Percentiles rank a stretch among this genome's conserved stretches.
phyloP scores from a whole-genome alignment of 2,329 filamentous ascomycete species.

The Macrophomina phaseolina region DNA sequence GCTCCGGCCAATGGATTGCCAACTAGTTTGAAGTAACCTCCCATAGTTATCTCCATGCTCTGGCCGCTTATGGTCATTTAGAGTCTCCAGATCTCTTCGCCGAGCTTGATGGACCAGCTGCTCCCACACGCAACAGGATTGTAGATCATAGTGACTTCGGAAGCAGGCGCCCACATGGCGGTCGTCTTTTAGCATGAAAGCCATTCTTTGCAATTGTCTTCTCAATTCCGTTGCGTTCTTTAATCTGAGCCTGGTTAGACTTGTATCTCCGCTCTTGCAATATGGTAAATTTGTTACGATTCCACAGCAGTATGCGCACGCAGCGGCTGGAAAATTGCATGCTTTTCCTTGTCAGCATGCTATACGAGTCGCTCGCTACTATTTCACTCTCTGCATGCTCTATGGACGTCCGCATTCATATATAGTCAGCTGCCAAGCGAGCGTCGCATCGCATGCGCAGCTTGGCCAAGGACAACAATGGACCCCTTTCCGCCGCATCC shows the following conservation, averaged over 20 bases:
- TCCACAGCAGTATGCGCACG: background rate
- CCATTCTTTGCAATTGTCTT: background rate
- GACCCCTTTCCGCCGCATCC: conserved; percentile 6
- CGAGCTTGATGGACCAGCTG: too few relatives aligned
- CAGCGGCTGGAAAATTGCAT: background rate
- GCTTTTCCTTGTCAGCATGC: background rate
- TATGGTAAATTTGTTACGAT: background rate
- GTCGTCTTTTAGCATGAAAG: too few relatives aligned
- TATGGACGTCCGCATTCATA: background rate
- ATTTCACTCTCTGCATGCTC: background rate
- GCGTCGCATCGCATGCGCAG: conserved; percentile 4
- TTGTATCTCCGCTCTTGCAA: background rate
- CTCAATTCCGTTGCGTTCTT: background rate
- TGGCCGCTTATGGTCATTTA: too few relatives aligned
- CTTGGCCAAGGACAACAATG: conserved; percentile 14
- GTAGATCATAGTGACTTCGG: too few relatives aligned
- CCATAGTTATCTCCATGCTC: too few relatives aligned
- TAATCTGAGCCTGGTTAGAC: background rate
- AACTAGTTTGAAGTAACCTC: too few relatives aligned
- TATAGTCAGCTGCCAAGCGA: conserved; percentile 17
- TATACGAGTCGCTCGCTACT: background rate
- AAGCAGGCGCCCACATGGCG: too few relatives aligned
- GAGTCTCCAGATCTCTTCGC: too few relatives aligned
- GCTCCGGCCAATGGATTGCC: too few relatives aligned
- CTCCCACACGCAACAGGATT: too few relatives aligned